Evolutionary conservation across 208 protist species (phyloP), one percentile per base, ranked within the genome.

Genomic region (Acanthamoeba castellanii): DNA sequence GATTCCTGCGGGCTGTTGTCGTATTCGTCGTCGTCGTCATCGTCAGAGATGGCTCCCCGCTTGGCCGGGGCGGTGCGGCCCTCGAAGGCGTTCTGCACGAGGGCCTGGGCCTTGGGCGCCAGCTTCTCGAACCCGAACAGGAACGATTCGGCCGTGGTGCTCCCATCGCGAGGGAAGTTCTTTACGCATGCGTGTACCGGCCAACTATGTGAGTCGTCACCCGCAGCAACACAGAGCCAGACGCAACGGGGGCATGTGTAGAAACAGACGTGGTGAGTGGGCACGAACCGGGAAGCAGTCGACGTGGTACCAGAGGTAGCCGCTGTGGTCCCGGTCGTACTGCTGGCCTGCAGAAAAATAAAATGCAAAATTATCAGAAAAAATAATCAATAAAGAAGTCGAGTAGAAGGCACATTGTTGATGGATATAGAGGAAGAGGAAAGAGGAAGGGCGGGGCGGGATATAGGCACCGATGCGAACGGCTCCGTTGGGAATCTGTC

Each of bases 271-370:
- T 1, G 37, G 1, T 42, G 37, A 3, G 3, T 42, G 37, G 37
- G 34, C 22, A 25, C 5, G 30, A 84, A 94, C 90, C 22, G 14
- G 37, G 70, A 94, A 94, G 68, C 89, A 94, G 7, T 3, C 14
- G 37, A 94, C 25, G 27, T 94, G 90, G 68, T 85, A 94, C 45
- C 47, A 94, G 68, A 37, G 37, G 47, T 94, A 94, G 72, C 90
- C 90, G 30, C 90, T 94, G 90, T 94, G 90, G 68, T 94, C 90
- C 0, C 90, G 66, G 30, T 94, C 70, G 72, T 94, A 94, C 42
- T 94, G 90, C 72, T 94, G 64, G 27, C 90, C 90, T 84, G 45
- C 4, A 22, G 27, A 22, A 22, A 18, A 9, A 20, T 70, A 32
- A 57, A 57, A 42, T 42, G n/a, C n/a, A n/a, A n/a, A n/a, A n/a